A percentile compares a stretch with the other conserved stretches of the same genome.
Conservation (phyloP, 2,329 filamentous ascomycete genomes). For the Talaromyces funiculosus region DNA sequence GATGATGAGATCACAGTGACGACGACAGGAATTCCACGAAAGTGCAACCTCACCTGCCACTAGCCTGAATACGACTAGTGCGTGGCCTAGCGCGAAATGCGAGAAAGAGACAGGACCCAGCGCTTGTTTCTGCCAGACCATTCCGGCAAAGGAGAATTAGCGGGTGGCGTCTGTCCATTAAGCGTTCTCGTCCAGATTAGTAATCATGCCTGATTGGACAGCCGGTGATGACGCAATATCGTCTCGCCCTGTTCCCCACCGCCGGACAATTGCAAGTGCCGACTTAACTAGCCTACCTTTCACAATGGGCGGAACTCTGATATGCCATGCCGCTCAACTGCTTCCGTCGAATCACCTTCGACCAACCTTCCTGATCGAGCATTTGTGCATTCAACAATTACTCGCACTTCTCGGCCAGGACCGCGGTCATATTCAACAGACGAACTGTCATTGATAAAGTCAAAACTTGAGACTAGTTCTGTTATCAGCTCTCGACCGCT, state of each 20-base stretch:
- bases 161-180: not conserved
- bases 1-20: slow-evolving; percentile 36
- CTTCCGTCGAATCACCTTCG: slow-evolving; percentile 1
- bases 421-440: no score
- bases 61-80: not conserved
- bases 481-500: no score
- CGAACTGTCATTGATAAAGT: no score
- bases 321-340: not conserved
- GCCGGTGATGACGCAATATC: slow-evolving; percentile 6
- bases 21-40: slow-evolving; percentile 22
- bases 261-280: not conserved
- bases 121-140: not conserved
- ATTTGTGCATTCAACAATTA: no score
- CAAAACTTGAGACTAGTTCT: no score
- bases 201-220: slow-evolving; percentile 1
- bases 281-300: not conserved
- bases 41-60: not conserved
- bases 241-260: not conserved
- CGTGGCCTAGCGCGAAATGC: not conserved
- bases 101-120: not conserved
- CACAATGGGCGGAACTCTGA: not conserved
- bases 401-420: no score
- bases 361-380: no score
- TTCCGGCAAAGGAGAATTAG: not conserved
- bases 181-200: not conserved